Conservation (phyloP, 2,329 filamentous ascomycete genomes). For the Didymella segeticola region DNA sequence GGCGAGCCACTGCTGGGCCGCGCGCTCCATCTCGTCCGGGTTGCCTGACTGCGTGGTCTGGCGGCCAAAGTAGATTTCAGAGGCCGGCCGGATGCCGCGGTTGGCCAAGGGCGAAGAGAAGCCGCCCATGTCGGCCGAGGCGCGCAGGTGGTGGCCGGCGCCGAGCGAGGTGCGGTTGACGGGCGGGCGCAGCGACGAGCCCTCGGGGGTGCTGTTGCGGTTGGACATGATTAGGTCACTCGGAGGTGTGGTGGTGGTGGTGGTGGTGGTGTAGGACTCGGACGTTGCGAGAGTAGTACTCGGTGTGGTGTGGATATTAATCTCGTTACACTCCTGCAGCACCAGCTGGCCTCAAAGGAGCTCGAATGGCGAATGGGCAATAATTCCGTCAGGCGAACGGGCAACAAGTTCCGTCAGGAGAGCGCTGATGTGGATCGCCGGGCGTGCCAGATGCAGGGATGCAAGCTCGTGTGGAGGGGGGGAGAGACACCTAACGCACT, state of each 20-base stretch:
- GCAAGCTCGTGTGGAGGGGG: slow-evolving; percentile 13
- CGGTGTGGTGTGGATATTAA: slow-evolving; percentile 8
- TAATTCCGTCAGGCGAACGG: too few relatives aligned
- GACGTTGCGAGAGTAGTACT: not conserved
- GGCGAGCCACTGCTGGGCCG: slow-evolving; percentile 97
- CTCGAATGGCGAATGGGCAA: too few relatives aligned
- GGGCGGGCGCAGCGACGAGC: slow-evolving; percentile 82
- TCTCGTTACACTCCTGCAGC: slow-evolving; percentile 34
- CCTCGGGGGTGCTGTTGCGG: slow-evolving; percentile 96
- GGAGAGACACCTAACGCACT: slow-evolving; percentile 33
- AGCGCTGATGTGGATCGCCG: slow-evolving; percentile 3
- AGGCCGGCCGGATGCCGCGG: slow-evolving; percentile 87
- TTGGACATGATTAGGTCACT: too few relatives aligned
- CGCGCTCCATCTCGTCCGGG: slow-evolving; percentile 88
- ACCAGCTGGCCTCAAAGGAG: slow-evolving; percentile 44
- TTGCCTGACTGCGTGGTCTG: slow-evolving; percentile 70
- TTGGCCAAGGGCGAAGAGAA: slow-evolving; percentile 75
- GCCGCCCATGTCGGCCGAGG: slow-evolving; percentile 93
- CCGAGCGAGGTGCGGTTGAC: slow-evolving; percentile 77
- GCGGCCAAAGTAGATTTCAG: slow-evolving; percentile 89
- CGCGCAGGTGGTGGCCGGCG: slow-evolving; percentile 84
- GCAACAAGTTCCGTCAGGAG: slow-evolving; percentile 25
- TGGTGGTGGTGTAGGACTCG: slow-evolving; percentile 29
- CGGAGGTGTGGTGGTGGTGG: slow-evolving; percentile 58
- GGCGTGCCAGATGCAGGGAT: slow-evolving; percentile 25